These are phyloP conservation scores for Hypoxylon sp. DNA, from an alignment of 2,329 filamentous ascomycete genomes.

Conservation along the genomic window DNA sequence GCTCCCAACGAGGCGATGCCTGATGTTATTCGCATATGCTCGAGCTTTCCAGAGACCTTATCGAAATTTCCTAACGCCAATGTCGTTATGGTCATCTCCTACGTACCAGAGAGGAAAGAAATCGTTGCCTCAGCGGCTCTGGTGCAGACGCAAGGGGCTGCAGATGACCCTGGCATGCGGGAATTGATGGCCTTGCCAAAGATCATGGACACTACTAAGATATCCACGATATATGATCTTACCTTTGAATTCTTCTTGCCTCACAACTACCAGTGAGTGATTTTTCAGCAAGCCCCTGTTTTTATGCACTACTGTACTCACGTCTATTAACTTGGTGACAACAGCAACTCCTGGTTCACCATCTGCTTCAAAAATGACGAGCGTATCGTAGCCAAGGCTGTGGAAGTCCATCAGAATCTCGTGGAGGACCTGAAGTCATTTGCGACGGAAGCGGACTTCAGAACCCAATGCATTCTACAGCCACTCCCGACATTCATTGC, in stretches of 20 bases:
- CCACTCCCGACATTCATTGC: neutral
- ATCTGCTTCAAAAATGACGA: neutral
- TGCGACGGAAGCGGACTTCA: neutral
- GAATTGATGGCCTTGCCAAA: too few species aligned
- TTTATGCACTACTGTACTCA: too few species aligned
- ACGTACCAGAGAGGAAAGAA: too few species aligned
- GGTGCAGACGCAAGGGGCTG: too few species aligned
- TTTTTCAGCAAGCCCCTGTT: too few species aligned
- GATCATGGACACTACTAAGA: too few species aligned
- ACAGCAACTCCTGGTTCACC: neutral
- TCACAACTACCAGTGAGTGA: too few species aligned
- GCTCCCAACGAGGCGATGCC: neutral
- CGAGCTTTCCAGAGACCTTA: neutral
- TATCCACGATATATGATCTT: too few species aligned
- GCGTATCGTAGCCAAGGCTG: neutral
- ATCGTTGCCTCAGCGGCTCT: too few species aligned
- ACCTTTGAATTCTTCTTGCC: too few species aligned
- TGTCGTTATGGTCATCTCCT: neutral
- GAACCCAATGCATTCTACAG: neutral
- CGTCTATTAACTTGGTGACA: too few species aligned
- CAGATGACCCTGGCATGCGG: too few species aligned
- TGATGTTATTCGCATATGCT: neutral
- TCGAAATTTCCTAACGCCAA: neutral
- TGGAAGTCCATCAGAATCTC: constrained; percentile 1
- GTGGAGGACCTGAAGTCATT: neutral